These are phyloP conservation scores for Elongisporangium undulatum DNA, from an alignment of 352 stramenopile genomes.

Conservation along the genomic window DNA sequence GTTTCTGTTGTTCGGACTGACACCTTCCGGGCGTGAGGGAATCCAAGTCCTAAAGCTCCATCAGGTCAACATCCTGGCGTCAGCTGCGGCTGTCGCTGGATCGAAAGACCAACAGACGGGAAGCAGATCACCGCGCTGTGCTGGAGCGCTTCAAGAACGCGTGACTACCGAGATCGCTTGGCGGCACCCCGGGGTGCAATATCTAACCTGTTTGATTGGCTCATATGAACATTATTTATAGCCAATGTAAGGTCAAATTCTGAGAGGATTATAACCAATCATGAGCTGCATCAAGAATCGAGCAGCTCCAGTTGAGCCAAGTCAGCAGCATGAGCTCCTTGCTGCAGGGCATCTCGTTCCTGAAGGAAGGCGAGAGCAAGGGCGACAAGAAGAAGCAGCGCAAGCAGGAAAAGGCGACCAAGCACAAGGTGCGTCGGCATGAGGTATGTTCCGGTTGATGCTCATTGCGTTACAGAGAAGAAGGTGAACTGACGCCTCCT, in stretches of 20 bases:
- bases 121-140: neutral
- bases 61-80: neutral
- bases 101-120: neutral
- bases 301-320: neutral
- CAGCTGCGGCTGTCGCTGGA: neutral
- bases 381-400: constrained; percentile 15
- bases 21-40: neutral
- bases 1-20: neutral
- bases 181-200: no score
- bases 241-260: neutral
- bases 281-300: neutral
- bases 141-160: neutral
- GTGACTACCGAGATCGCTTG: neutral
- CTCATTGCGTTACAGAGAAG: neutral
- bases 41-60: neutral
- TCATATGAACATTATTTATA: neutral
- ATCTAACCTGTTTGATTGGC: no score
- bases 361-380: constrained; percentile 22
- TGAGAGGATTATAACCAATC: neutral
- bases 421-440: constrained; percentile 10
- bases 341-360: constrained; percentile 69
- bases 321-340: constrained; percentile 32
- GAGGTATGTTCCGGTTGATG: neutral
- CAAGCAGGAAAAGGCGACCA: constrained; percentile 26
- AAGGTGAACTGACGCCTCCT: neutral